Evolutionary conservation across 345 rosid species (phyloP), one percentile per base, ranked within the genome.

Genomic region (Salix caprea): DNA sequence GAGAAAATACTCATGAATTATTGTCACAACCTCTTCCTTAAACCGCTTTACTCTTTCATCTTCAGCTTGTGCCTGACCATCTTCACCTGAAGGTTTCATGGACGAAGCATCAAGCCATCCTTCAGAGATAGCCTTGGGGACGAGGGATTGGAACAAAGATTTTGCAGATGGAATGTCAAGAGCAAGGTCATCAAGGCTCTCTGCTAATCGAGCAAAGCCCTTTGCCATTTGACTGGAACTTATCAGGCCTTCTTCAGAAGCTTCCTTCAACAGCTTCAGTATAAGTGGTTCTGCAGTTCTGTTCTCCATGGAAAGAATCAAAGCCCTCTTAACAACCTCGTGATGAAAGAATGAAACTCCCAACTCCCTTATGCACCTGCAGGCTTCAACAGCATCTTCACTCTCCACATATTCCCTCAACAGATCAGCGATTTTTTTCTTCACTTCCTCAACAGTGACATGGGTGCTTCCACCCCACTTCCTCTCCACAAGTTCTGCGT

Each of bases 381-480:
- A 96, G n/a, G 97, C 97, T 89, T 96, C 98, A 54, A 91, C 75
- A 26, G 93, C 78, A 69, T 96, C 97, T n/a, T 98, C 97, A 69
- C 77, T 90, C 81, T 86, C 98, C 54, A 88, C 88, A 69, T 92
- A 96, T 67, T 96, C 99, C 89, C 89, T 91, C 86, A 96, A 83
- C 46, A 94, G 83, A 70, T 88, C 94, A 46, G 89, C 84, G 73
- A 96, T 96, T 88, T 89, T 96, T 78, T 84, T 92, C 94, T 96
- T 96, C 72, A 90, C 92, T 86, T 96, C 97, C 81, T 91, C 98
- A 50, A 91, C 99, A 34, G 99, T 90, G 72, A 88, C 77, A 80
- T 88, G 99, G 61, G 94, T 96, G 67, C 97, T 90, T 70, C 99
- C 99, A 74, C 99, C 99, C 98, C 99, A 96, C 83, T 86, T 94